These are phyloP conservation scores for Talaromyces amestolkiae DNA, from an alignment of 2,329 filamentous ascomycete genomes.

Conservation along the genomic window DNA sequence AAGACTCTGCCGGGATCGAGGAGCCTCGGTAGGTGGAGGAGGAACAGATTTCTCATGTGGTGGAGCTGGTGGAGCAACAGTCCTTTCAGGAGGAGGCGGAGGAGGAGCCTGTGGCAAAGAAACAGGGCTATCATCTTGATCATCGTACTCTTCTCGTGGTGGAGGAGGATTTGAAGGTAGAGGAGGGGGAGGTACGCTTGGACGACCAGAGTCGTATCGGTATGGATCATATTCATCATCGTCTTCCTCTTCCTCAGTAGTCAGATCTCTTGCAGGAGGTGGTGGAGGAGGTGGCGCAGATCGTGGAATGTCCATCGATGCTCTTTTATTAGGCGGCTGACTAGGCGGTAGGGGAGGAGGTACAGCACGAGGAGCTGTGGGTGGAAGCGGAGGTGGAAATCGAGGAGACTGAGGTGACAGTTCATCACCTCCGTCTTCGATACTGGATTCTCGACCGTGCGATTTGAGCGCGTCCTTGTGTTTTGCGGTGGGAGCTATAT, in stretches of 20 bases:
- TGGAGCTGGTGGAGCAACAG: conserved; percentile 21
- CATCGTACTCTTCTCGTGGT: conserved; percentile 39
- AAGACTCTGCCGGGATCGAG: conserved; percentile 58
- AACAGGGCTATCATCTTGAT: conserved; percentile 45
- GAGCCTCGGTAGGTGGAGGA: conserved; percentile 37
- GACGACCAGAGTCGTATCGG: conserved; percentile 47
- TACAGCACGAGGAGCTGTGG: conserved; percentile 58
- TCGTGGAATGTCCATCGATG: conserved; percentile 69
- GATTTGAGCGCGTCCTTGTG: conserved; percentile 90
- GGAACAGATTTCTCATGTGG: conserved; percentile 43
- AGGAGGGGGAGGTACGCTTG: conserved; percentile 30
- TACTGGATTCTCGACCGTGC: conserved; percentile 72
- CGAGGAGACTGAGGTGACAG: conserved; percentile 49
- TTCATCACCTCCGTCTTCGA: conserved; percentile 65
- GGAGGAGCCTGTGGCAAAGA: conserved; percentile 32
- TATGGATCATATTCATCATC: conserved; percentile 56
- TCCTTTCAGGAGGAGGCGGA: conserved; percentile 23
- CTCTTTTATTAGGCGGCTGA: conserved; percentile 58
- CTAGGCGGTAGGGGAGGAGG: conserved; percentile 67
- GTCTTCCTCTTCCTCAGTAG: conserved; percentile 39
- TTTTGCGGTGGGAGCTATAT: conserved; percentile 89
- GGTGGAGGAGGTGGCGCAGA: conserved; percentile 64
- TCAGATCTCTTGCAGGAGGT: conserved; percentile 49
- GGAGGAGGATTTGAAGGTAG: conserved; percentile 25
- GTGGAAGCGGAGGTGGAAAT: conserved; percentile 44